A percentile compares a stretch with the other conserved stretches of the same genome.
Evolutionary conservation across 306 rosid genomes (phyloP).

Genomic region (Myrica gale): DNA sequence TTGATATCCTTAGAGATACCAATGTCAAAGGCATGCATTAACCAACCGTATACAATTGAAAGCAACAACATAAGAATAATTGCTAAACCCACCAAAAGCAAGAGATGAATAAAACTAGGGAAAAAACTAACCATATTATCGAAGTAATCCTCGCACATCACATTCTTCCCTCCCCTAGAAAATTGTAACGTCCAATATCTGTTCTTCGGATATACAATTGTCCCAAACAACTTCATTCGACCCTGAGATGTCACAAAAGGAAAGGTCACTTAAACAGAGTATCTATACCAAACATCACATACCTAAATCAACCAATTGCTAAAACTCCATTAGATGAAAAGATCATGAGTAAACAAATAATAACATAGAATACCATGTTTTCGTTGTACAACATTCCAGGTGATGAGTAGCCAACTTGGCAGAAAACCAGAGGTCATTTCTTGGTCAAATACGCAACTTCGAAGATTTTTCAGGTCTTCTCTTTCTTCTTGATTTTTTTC

Average conservation of each 20-base stretch:
- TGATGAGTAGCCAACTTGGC: not conserved
- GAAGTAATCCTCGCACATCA: conserved; percentile 81
- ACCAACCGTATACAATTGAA: not conserved
- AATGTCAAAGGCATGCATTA: no score
- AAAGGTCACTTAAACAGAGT: not conserved
- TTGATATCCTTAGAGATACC: no score
- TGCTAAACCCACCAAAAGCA: not conserved
- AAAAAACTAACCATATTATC: conserved; percentile 75
- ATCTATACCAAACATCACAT: conserved; percentile 2
- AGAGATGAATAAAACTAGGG: not conserved
- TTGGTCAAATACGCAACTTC: not conserved
- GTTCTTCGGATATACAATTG: conserved; percentile 79
- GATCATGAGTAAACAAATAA: no score
- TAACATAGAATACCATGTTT: not conserved
- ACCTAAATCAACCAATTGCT: not conserved
- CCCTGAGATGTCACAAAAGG: conserved; percentile 53
- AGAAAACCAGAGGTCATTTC: not conserved
- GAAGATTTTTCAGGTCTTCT: not conserved
- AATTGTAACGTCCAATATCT: conserved; percentile 85
- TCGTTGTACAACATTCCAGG: not conserved
- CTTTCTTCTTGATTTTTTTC: no score
- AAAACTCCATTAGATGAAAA: not conserved
- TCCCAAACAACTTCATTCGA: conserved; percentile 85
- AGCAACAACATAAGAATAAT: not conserved
- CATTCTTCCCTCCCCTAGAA: conserved; percentile 81